phyloP scores from a whole-genome alignment of 2,329 filamentous ascomycete genomes.

The Aspergillus fijiensis region DNA sequence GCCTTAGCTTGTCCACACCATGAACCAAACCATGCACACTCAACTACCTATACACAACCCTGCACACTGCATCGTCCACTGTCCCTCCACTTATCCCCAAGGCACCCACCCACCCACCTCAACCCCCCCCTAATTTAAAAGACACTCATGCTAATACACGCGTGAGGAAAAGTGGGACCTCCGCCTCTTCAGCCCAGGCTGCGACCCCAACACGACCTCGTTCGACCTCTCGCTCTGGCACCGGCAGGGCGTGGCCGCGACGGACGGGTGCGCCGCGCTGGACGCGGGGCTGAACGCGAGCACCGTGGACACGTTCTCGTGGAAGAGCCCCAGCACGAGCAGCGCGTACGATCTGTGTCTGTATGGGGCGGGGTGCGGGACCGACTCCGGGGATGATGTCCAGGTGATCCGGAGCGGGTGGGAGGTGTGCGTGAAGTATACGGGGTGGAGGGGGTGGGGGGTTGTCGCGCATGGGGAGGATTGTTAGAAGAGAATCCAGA shows the following conservation, averaged over 20 bases:
- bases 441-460: constrained; percentile 21
- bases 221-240: constrained; percentile 23
- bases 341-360: constrained; percentile 24
- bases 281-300: neutral
- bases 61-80: too few relatives aligned
- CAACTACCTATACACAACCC: too few relatives aligned
- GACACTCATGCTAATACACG: too few relatives aligned
- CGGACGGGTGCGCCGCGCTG: neutral
- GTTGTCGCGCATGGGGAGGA: constrained; percentile 17
- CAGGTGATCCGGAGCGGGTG: constrained; percentile 23
- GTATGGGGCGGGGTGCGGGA: constrained; percentile 18
- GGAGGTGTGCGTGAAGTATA: constrained; percentile 27
- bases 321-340: constrained; percentile 23
- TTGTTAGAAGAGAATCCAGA: neutral
- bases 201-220: constrained; percentile 22
- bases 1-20: neutral
- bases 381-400: constrained; percentile 3
- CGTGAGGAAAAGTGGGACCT: constrained; percentile 17
- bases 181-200: constrained; percentile 32
- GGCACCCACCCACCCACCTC: too few relatives aligned
- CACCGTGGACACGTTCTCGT: constrained; percentile 25
- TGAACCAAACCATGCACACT: too few relatives aligned
- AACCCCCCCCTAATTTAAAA: too few relatives aligned
- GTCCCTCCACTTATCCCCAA: too few relatives aligned
- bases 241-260: constrained; percentile 12